phyloP scores from a whole-genome alignment of 306 rosid species.

The Vigna mungo region DNA sequence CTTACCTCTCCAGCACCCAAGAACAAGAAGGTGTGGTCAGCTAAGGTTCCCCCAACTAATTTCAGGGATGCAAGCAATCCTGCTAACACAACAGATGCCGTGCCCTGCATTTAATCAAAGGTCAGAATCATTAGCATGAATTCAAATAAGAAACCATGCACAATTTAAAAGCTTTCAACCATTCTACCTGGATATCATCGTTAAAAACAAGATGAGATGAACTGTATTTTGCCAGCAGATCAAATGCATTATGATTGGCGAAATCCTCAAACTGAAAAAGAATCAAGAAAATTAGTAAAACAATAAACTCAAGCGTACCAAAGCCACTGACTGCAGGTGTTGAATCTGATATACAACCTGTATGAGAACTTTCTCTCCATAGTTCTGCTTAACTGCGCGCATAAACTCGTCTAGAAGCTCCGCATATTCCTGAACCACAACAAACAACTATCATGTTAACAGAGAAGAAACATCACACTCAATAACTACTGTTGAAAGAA shows the following conservation, averaged over 20 bases:
- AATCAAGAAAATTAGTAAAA: constrained; percentile 31
- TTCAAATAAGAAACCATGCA: constrained; percentile 32
- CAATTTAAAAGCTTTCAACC: constrained; percentile 5
- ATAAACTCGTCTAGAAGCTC: constrained; percentile 97
- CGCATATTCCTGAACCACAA: constrained; percentile 73
- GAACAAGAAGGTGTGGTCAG: constrained; percentile 94
- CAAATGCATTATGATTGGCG: constrained; percentile 94
- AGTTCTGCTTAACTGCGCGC: constrained; percentile 88
- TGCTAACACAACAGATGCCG: constrained; percentile 96
- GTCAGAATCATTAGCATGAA: constrained; percentile 36
- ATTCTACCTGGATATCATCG: constrained; percentile 88
- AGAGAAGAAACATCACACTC: constrained; percentile 16
- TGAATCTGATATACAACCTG: constrained; percentile 70
- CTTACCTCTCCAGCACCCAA: constrained; percentile 98
- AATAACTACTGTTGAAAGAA: constrained; percentile 2
- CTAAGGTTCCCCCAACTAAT: constrained; percentile 79
- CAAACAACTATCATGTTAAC: constrained; percentile 32
- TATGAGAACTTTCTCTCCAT: constrained; percentile 89
- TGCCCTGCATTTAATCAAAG: constrained; percentile 70
- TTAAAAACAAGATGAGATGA: constrained; percentile 93
- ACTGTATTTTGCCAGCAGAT: constrained; percentile 80
- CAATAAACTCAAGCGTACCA: constrained; percentile 18
- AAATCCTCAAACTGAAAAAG: constrained; percentile 88
- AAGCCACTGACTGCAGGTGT: constrained; percentile 16
- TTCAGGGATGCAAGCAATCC: constrained; percentile 90